Conservation (phyloP, 1,139 yeast species). For the Suzukiozyma palmioleophila region DNA sequence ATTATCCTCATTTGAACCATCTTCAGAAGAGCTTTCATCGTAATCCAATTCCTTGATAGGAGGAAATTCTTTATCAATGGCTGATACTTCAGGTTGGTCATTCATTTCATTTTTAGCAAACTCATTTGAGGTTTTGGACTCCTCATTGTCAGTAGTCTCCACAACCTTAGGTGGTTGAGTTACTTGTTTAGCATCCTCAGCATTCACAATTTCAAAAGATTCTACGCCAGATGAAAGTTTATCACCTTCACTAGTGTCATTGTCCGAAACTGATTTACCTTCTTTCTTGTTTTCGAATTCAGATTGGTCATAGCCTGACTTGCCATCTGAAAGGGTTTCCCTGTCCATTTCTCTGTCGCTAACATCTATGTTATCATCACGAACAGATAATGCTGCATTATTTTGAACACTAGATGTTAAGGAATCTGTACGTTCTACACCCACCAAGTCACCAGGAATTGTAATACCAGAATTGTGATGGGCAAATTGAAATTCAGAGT, state of each 20-base stretch:
- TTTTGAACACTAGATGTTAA: constrained; percentile 88
- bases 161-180: constrained; percentile 13
- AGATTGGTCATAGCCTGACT: constrained; percentile 10
- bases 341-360: constrained; percentile 52
- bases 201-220: constrained; percentile 50
- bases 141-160: constrained; percentile 6
- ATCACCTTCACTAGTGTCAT: constrained; percentile 30
- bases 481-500: constrained; percentile 51
- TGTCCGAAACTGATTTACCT: constrained; percentile 10
- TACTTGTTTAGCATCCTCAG: constrained; percentile 34
- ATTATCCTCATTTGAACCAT: constrained; percentile 25
- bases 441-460: constrained; percentile 45
- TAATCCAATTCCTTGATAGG: constrained; percentile 64
- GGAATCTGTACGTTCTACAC: constrained; percentile 63
- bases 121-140: constrained; percentile 3
- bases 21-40: constrained; percentile 54
- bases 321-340: constrained; percentile 11
- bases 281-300: constrained; percentile 12
- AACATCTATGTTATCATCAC: constrained; percentile 62
- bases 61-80: constrained; percentile 54
- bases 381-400: constrained; percentile 84
- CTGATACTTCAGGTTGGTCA: background rate
- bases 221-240: constrained; percentile 46
- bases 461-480: constrained; percentile 43
- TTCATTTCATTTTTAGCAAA: constrained; percentile 5